Conservation (phyloP, 805 yeast species). For the Sugiyamaella valdiviana region DNA sequence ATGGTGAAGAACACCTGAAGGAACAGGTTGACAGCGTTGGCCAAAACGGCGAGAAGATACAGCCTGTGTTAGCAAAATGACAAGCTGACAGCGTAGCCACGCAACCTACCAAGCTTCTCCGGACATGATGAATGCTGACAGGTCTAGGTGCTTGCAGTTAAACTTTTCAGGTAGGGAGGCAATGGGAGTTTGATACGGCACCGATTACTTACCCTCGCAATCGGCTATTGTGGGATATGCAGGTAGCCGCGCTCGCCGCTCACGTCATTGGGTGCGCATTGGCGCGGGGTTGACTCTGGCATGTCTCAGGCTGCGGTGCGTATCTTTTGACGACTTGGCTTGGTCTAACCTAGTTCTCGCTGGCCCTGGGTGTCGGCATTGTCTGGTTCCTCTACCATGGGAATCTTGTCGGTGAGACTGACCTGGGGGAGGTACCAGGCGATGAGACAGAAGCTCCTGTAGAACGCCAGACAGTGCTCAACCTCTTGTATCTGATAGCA, state of each 20-base stretch:
- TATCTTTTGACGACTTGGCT: too few species aligned
- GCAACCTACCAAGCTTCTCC: conserved; percentile 44
- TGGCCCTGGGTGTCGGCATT: too few species aligned
- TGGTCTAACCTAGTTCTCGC: too few species aligned
- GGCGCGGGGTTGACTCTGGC: too few species aligned
- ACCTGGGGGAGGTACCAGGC: too few species aligned
- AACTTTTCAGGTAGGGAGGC: conserved; percentile 2
- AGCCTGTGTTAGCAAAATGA: conserved; percentile 25
- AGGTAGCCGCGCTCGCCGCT: too few species aligned
- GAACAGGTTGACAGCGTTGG: conserved; percentile 83
- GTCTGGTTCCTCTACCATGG: too few species aligned
- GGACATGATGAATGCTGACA: conserved; percentile 31
- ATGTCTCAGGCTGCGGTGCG: too few species aligned
- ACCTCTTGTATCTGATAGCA: conserved; percentile 22
- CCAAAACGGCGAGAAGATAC: conserved; percentile 53
- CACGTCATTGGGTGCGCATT: too few species aligned
- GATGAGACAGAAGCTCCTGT: background rate
- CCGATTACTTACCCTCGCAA: background rate
- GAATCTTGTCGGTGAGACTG: too few species aligned
- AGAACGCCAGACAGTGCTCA: conserved; percentile 15
- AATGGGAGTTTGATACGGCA: background rate
- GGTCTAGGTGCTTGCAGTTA: background rate
- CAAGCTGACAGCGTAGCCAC: background rate
- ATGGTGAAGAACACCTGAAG: conserved; percentile 92
- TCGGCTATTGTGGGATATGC: background rate